A percentile compares a stretch with the other conserved stretches of the same genome.
These are phyloP conservation scores for Aspergillus saccharolyticus DNA, from an alignment of 495 filamentous ascomycete genomes.

Conservation along the genomic window DNA sequence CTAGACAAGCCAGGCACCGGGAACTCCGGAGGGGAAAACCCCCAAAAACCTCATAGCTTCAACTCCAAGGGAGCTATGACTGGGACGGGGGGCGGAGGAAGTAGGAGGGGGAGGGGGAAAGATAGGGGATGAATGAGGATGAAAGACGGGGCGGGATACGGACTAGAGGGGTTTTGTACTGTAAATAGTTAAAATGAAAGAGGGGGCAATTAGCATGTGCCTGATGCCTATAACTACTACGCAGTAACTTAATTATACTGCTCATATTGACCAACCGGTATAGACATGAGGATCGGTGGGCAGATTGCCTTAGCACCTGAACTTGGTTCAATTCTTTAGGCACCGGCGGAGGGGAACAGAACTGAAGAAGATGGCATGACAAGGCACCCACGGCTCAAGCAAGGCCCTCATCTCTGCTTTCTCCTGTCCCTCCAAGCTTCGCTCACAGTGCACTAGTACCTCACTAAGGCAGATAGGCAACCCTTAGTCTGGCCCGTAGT, in stretches of 20 bases:
- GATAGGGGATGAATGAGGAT: background rate
- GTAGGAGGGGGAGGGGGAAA: background rate
- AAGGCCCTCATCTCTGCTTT: background rate
- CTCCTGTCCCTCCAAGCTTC: constrained; percentile 2
- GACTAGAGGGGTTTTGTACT: background rate
- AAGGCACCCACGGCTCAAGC: too few species aligned
- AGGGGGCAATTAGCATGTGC: background rate
- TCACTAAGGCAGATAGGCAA: constrained; percentile 4
- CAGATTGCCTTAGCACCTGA: too few species aligned
- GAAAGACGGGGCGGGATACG: background rate
- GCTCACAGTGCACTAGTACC: constrained; percentile 11
- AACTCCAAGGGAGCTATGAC: constrained; percentile 1
- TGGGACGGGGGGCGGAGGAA: background rate
- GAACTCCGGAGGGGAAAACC: background rate
- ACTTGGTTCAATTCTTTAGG: too few species aligned
- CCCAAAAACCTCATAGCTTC: background rate
- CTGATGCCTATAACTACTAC: too few species aligned
- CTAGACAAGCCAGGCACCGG: background rate
- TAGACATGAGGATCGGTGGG: too few species aligned
- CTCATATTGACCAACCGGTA: too few species aligned
- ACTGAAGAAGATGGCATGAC: background rate
- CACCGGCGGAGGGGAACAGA: too few species aligned
- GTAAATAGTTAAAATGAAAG: background rate
- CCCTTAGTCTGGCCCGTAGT: background rate
- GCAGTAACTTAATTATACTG: too few species aligned